These are phyloP conservation scores for Panicum virgatum DNA, from an alignment of 202 grass and related monocot species.

Conservation along the genomic window DNA sequence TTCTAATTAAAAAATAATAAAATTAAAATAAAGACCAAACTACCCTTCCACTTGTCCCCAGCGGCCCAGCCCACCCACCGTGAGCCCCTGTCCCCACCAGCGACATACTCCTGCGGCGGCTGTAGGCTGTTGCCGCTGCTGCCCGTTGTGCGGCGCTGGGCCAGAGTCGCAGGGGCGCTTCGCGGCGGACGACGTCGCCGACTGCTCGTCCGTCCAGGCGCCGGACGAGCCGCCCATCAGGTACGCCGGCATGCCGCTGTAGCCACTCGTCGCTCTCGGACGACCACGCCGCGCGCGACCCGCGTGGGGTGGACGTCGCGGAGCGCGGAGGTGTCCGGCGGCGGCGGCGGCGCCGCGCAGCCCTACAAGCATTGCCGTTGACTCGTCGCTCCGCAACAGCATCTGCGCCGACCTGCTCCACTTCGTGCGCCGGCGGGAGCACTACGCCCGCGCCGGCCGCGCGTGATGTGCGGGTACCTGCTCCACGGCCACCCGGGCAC, in stretches of 20 bases:
- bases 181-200: slow-evolving; percentile 17
- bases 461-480: slow-evolving; percentile 73
- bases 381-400: slow-evolving; percentile 47
- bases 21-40: no score
- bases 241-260: slow-evolving; percentile 55
- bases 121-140: slow-evolving; percentile 48
- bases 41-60: no score
- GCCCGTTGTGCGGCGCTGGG: no score
- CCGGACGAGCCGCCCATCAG: slow-evolving; percentile 31
- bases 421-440: slow-evolving; percentile 42
- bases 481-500: slow-evolving; percentile 71
- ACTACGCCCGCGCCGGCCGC: slow-evolving; percentile 67
- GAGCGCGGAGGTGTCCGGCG: background rate
- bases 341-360: background rate
- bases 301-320: slow-evolving; percentile 53
- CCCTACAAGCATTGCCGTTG: slow-evolving; percentile 66
- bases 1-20: no score
- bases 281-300: slow-evolving; percentile 48
- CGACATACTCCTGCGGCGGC: slow-evolving; percentile 58
- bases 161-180: slow-evolving; percentile 55
- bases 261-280: slow-evolving; percentile 57
- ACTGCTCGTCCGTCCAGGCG: slow-evolving; percentile 60
- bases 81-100: no score
- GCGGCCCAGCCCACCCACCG: no score
- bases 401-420: slow-evolving; percentile 58